Conservation (phyloP, 768 basidiomycete genomes). For the Leccinum aurantiacum region DNA sequence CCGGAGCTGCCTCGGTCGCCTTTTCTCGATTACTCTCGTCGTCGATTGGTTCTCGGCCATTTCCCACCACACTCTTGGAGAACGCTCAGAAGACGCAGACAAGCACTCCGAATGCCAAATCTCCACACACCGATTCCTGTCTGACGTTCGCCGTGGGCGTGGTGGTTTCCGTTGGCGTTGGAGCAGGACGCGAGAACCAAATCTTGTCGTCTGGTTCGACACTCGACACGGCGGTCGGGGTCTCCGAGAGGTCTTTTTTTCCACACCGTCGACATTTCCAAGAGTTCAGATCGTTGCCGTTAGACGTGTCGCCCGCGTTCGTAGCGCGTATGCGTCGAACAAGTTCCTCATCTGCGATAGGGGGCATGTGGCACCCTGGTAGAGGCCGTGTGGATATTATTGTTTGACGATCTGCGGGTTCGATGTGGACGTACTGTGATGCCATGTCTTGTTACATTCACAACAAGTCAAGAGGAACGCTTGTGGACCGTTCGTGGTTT, state of each 20-base stretch:
- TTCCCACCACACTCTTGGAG: conserved; percentile 5
- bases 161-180: not conserved
- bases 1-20: not conserved
- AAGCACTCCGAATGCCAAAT: not conserved
- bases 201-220: conserved; percentile 1
- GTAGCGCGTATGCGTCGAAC: conserved; percentile 24
- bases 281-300: conserved; percentile 17
- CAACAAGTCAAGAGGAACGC: conserved; percentile 37
- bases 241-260: conserved; percentile 18
- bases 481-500: conserved; percentile 23
- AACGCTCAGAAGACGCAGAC: conserved; percentile 7
- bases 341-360: conserved; percentile 29
- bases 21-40: not conserved
- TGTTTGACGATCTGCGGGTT: not conserved
- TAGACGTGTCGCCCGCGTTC: conserved; percentile 21
- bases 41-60: conserved; percentile 1
- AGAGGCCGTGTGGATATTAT: not conserved
- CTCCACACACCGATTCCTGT: conserved; percentile 12
- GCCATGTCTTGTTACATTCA: conserved; percentile 36
- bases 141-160: not conserved
- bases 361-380: conserved; percentile 35
- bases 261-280: conserved; percentile 35
- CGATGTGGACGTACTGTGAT: conserved; percentile 26
- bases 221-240: conserved; percentile 4
- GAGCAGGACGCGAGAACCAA: not conserved